Conservation (phyloP, 2,329 filamentous ascomycete species). For the Botrytis sinoallii region DNA sequence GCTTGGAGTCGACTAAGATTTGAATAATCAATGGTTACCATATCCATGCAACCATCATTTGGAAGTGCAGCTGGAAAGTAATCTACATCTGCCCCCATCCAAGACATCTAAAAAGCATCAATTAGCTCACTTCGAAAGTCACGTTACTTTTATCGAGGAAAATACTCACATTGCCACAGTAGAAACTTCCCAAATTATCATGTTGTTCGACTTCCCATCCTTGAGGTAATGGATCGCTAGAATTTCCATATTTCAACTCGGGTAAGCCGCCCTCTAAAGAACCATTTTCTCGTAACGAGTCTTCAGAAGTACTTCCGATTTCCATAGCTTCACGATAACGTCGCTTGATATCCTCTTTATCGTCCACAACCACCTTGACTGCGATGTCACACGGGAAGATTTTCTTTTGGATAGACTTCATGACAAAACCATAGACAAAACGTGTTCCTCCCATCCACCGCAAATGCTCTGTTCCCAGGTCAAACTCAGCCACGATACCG, state of each 20-base stretch:
- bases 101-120: constrained; percentile 61
- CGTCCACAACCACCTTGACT: constrained; percentile 71
- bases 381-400: constrained; percentile 85
- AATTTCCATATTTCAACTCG: constrained; percentile 69
- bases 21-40: constrained; percentile 69
- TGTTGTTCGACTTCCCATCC: constrained; percentile 70
- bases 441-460: constrained; percentile 82
- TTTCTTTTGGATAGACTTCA: constrained; percentile 69
- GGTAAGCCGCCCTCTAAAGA: constrained; percentile 55
- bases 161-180: constrained; percentile 73
- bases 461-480: constrained; percentile 82
- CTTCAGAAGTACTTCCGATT: neutral
- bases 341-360: constrained; percentile 68
- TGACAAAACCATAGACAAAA: constrained; percentile 77
- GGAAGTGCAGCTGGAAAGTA: constrained; percentile 83
- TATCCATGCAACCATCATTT: constrained; percentile 77
- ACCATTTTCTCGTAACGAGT: constrained; percentile 13
- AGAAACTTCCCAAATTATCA: constrained; percentile 83
- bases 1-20: constrained; percentile 64
- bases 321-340: constrained; percentile 57
- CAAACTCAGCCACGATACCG: constrained; percentile 82
- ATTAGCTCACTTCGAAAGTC: neutral
- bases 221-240: constrained; percentile 68
- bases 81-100: constrained; percentile 77
- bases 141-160: neutral